Evolutionary conservation across 257 asterid genomes (phyloP).

Genomic region (Mitragyna speciosa): DNA sequence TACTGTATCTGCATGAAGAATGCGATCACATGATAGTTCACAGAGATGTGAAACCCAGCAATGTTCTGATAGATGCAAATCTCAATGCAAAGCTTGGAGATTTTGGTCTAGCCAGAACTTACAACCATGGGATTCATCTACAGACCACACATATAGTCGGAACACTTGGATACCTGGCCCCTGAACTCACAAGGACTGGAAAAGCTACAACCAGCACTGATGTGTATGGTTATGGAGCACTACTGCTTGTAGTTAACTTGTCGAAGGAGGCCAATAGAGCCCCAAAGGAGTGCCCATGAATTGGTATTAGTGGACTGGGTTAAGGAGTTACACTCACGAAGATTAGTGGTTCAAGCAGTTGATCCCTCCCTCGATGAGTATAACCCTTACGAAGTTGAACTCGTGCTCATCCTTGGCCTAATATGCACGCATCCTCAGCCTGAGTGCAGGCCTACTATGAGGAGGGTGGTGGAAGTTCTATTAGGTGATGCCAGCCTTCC

Average conservation of each 20-base stretch:
- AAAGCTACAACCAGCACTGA: slow-evolving; percentile 17
- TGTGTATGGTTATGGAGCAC: slow-evolving; percentile 26
- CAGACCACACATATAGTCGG: slow-evolving; percentile 23
- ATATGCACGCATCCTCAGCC: slow-evolving; percentile 21
- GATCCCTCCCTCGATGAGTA: slow-evolving; percentile 10
- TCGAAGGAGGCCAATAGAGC: slow-evolving; percentile 31
- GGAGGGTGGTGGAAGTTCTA: slow-evolving; percentile 9
- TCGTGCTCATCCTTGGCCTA: slow-evolving; percentile 17
- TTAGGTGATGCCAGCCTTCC: slow-evolving; percentile 11
- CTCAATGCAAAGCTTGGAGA: slow-evolving; percentile 19
- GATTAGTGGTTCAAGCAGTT: slow-evolving; percentile 14
- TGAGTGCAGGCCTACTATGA: slow-evolving; percentile 19
- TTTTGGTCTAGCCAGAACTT: slow-evolving; percentile 28
- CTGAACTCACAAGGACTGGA: slow-evolving; percentile 20
- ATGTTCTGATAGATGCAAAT: slow-evolving; percentile 22
- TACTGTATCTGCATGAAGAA: slow-evolving; percentile 25
- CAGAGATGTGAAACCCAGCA: slow-evolving; percentile 23
- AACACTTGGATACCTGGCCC: slow-evolving; percentile 22
- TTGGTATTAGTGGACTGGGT: slow-evolving; percentile 18
- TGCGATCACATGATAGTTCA: slow-evolving; percentile 25
- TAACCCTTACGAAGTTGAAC: slow-evolving; percentile 16
- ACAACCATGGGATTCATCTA: slow-evolving; percentile 18
- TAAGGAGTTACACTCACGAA: slow-evolving; percentile 8
- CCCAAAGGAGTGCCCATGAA: slow-evolving; percentile 13
- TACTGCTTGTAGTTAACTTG: slow-evolving; percentile 24